Percentiles rank a stretch among this genome's conserved stretches.
Conservation (phyloP, 2,329 filamentous ascomycete genomes). For the Rutstroemia sp. region DNA sequence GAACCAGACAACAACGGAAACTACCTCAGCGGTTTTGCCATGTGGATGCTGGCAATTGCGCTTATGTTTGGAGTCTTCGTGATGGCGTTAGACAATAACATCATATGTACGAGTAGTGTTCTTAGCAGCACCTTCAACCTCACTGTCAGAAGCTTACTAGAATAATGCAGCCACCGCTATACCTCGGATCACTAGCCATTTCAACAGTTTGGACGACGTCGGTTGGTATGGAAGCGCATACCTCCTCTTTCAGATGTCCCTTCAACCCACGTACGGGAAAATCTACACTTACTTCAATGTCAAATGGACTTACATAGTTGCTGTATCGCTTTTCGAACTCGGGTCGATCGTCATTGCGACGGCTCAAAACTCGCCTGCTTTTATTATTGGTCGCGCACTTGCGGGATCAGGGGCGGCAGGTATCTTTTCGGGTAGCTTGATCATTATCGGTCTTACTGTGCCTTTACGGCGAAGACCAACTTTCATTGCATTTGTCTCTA, state of each 20-base stretch:
- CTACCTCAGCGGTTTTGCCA: too few relatives aligned
- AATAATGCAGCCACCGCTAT: slow-evolving; percentile 25
- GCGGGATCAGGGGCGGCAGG: slow-evolving; percentile 18
- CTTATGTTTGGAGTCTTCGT: neutral
- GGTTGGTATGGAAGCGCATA: slow-evolving; percentile 32
- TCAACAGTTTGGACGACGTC: slow-evolving; percentile 30
- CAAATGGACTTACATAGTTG: neutral
- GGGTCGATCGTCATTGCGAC: slow-evolving; percentile 16
- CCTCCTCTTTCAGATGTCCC: slow-evolving; percentile 28
- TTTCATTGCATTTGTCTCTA: slow-evolving; percentile 45
- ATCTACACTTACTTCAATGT: slow-evolving; percentile 18
- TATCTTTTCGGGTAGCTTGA: slow-evolving; percentile 33
- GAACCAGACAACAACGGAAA: too few relatives aligned
- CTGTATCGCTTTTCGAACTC: slow-evolving; percentile 14
- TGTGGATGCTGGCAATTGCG: neutral
- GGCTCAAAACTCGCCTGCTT: slow-evolving; percentile 18
- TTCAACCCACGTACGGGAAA: slow-evolving; percentile 19
- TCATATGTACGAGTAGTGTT: neutral
- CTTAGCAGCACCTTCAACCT: neutral
- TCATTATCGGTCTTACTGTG: slow-evolving; percentile 32
- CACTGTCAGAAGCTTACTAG: neutral
- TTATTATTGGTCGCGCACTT: slow-evolving; percentile 15
- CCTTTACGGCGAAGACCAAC: slow-evolving; percentile 26
- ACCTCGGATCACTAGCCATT: slow-evolving; percentile 32
- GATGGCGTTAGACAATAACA: neutral